A percentile compares a stretch with the other conserved stretches of the same genome.
These are phyloP conservation scores for Diatrype stigma DNA, from an alignment of 2,329 filamentous ascomycete species.

Conservation along the genomic window DNA sequence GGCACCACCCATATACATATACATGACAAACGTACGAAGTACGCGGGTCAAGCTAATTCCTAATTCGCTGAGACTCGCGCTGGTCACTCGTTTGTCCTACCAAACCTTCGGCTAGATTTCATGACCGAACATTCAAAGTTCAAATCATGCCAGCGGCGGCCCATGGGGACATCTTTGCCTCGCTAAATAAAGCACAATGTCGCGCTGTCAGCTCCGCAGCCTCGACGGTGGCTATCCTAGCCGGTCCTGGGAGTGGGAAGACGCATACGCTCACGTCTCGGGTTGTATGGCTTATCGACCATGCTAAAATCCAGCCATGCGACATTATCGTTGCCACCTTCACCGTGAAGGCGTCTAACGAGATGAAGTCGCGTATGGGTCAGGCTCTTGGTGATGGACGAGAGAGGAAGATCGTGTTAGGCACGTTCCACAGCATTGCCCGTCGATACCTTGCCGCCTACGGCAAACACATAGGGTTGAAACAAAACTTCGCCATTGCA, in stretches of 20 bases:
- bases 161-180: conserved; percentile 35
- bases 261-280: conserved; percentile 93
- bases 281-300: conserved; percentile 80
- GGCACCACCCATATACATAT: no score
- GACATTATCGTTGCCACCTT: conserved; percentile 96
- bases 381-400: conserved; percentile 73
- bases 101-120: background rate
- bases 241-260: conserved; percentile 73
- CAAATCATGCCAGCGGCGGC: conserved; percentile 18
- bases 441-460: conserved; percentile 80
- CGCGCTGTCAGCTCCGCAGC: conserved; percentile 51
- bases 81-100: background rate
- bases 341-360: conserved; percentile 87
- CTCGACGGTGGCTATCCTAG: conserved; percentile 60
- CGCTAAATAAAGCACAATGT: conserved; percentile 52
- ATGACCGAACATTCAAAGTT: conserved; percentile 6
- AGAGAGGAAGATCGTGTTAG: conserved; percentile 75
- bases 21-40: no score
- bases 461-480: conserved; percentile 76
- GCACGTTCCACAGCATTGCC: conserved; percentile 93
- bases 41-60: no score
- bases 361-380: conserved; percentile 88
- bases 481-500: conserved; percentile 83
- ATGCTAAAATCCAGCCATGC: conserved; percentile 68
- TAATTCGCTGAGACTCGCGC: no score